phyloP scores from a whole-genome alignment of 768 basidiomycete genomes.

The Suillus subaureus region DNA sequence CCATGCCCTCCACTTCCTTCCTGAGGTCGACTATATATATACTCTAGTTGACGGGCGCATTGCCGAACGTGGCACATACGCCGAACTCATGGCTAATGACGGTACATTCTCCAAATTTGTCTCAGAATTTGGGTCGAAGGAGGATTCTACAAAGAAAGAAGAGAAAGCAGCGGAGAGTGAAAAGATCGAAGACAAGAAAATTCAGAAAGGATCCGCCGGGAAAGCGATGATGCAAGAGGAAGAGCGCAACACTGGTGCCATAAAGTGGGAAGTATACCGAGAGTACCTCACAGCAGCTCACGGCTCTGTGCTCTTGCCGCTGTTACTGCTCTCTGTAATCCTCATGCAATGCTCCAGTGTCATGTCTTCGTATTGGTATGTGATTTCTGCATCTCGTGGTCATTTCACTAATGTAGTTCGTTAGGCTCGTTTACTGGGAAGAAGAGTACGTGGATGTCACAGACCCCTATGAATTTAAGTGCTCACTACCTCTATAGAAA shows the following conservation, averaged over 20 bases:
- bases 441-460: constrained; percentile 36
- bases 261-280: constrained; percentile 33
- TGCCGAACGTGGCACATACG: constrained; percentile 79
- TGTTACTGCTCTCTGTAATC: constrained; percentile 60
- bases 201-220: constrained; percentile 40
- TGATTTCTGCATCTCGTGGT: not conserved
- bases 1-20: constrained; percentile 88
- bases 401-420: not conserved
- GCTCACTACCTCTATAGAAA: constrained; percentile 34
- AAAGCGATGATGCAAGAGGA: constrained; percentile 79
- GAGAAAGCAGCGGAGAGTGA: constrained; percentile 41
- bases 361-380: constrained; percentile 75
- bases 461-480: not conserved
- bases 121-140: constrained; percentile 73
- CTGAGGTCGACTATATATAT: constrained; percentile 84
- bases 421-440: constrained; percentile 77
- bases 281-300: constrained; percentile 71
- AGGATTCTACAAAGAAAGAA: constrained; percentile 45
- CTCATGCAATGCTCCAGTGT: constrained; percentile 72
- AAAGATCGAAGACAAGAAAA: constrained; percentile 36
- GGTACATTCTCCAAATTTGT: constrained; percentile 77
- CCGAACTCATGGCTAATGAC: constrained; percentile 62
- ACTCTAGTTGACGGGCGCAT: constrained; percentile 77
- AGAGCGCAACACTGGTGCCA: constrained; percentile 77
- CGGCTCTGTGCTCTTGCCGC: constrained; percentile 64